phyloP scores from a whole-genome alignment of 352 stramenopile genomes.

The Phytophthora syringae region DNA sequence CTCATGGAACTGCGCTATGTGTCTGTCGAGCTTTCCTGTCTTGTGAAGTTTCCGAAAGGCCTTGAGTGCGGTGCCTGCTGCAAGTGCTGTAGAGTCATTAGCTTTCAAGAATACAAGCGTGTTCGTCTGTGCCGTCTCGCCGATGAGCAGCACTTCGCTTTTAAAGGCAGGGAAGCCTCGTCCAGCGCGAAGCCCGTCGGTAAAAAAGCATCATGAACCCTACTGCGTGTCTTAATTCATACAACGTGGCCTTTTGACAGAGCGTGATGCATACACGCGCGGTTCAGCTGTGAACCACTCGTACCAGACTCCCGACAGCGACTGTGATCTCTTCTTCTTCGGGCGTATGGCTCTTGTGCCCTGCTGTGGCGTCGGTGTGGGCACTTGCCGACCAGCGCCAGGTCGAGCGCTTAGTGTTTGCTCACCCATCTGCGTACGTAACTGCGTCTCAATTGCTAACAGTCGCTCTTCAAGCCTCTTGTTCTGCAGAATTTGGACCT shows the following conservation, averaged over 20 bases:
- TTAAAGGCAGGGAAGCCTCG: constrained; percentile 2
- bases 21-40: constrained; percentile 3
- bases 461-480: constrained; percentile 15
- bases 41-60: constrained; percentile 6
- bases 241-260: constrained; percentile 15
- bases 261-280: background rate
- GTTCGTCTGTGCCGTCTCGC: background rate
- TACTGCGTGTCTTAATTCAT: constrained; percentile 11
- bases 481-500: constrained; percentile 14
- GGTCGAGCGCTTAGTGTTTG: background rate
- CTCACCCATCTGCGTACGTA: background rate
- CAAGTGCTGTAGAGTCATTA: background rate
- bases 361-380: background rate
- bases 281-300: no score
- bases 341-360: background rate
- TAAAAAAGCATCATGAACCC: constrained; percentile 22
- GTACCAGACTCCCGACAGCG: no score
- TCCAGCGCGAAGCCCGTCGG: constrained; percentile 4
- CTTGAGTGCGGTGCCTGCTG: constrained; percentile 3
- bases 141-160: background rate
- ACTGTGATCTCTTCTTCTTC: constrained; percentile 1
- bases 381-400: background rate
- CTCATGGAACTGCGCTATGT: background rate
- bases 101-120: background rate
- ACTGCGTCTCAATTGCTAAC: constrained; percentile 1